Conservation (phyloP, 345 rosid species). For the Acer yangbiense region DNA sequence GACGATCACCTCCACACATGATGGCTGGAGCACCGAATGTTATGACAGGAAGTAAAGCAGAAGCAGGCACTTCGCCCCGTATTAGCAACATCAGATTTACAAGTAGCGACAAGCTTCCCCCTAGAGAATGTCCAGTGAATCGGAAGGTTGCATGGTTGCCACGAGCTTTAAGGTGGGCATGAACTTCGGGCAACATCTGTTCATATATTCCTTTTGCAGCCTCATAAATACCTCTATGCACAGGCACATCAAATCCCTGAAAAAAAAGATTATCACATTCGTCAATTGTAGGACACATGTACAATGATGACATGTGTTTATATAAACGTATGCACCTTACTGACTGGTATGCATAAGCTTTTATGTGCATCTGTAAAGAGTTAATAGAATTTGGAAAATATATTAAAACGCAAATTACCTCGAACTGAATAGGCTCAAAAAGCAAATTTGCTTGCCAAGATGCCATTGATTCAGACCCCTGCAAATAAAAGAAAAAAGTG, state of each 20-base stretch:
- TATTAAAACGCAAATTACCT: conserved; percentile 40
- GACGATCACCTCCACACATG: conserved; percentile 91
- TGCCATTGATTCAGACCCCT: conserved; percentile 93
- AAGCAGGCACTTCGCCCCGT: conserved; percentile 77
- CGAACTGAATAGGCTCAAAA: conserved; percentile 89
- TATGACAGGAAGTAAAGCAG: conserved; percentile 84
- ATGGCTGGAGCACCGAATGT: conserved; percentile 92
- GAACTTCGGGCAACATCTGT: conserved; percentile 90
- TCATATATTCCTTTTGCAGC: conserved; percentile 95
- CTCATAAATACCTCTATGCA: conserved; percentile 97
- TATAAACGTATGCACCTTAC: not conserved
- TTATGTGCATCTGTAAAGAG: not conserved
- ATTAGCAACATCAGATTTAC: conserved; percentile 85
- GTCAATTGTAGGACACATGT: not conserved
- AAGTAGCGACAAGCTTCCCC: conserved; percentile 90
- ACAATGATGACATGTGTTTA: not conserved
- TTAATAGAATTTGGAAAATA: conserved; percentile 7
- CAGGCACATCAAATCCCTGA: conserved; percentile 76
- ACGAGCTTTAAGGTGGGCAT: conserved; percentile 59
- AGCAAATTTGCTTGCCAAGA: conserved; percentile 97
- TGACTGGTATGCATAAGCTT: not conserved
- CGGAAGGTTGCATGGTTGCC: conserved; percentile 74
- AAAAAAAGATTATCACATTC: conserved; percentile 17
- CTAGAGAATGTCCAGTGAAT: conserved; percentile 96
- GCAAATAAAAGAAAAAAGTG: conserved; percentile 20